Evolutionary conservation across 257 asterid genomes (phyloP).

Genomic region (Salvia hispanica): DNA sequence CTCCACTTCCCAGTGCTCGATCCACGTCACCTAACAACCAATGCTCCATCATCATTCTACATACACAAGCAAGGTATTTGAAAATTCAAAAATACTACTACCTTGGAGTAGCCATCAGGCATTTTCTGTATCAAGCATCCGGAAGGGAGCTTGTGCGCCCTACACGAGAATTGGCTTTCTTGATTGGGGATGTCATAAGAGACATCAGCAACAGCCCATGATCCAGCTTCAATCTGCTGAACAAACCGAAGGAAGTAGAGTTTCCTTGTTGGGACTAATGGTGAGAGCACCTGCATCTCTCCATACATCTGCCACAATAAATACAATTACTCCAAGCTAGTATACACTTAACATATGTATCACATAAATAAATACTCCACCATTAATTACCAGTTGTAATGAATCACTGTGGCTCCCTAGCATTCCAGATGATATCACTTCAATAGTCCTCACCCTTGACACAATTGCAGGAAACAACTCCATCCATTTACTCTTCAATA

Average conservation of each 20-base stretch:
- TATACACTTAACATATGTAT: background rate
- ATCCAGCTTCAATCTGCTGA: slow-evolving; percentile 81
- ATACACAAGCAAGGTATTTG: background rate
- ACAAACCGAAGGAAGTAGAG: slow-evolving; percentile 70
- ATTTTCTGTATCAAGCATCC: slow-evolving; percentile 94
- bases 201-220: slow-evolving; percentile 87
- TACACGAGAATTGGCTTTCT: slow-evolving; percentile 55
- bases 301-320: slow-evolving; percentile 68
- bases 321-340: background rate
- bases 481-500: slow-evolving; percentile 70
- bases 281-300: slow-evolving; percentile 83
- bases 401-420: slow-evolving; percentile 68
- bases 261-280: slow-evolving; percentile 74
- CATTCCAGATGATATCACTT: slow-evolving; percentile 75
- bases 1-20: slow-evolving; percentile 90
- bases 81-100: background rate
- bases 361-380: background rate
- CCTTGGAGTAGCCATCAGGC: slow-evolving; percentile 99
- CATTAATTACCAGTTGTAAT: slow-evolving; percentile 66
- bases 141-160: slow-evolving; percentile 75
- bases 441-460: slow-evolving; percentile 72
- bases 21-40: slow-evolving; percentile 73
- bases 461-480: slow-evolving; percentile 88
- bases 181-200: slow-evolving; percentile 74
- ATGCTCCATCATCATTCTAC: background rate